Evolutionary conservation across 768 basidiomycete species (phyloP), one percentile per base, ranked within the genome.

Genomic region (Kwoniella sp.): DNA sequence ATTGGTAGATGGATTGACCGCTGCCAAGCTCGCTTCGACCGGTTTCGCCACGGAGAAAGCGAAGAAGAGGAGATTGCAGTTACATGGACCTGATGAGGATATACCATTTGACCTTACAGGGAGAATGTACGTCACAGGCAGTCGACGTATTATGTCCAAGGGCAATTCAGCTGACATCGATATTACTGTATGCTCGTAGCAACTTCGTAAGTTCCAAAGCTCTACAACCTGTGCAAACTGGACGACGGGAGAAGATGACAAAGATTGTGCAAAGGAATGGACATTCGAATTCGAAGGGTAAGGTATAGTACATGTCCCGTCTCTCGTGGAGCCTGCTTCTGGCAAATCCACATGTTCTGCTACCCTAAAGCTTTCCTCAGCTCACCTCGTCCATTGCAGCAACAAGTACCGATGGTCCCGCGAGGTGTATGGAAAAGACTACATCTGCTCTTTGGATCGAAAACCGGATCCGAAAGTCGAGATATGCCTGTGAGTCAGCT

Each of bases 391-490:
- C 31, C 28, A 28, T 29, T 15, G n/a, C 58, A 78, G 78, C 2
- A 73, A 75, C 61, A 76, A 77, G 57, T 77, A 71, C 45, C 58
- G 71, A 1, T 77, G 78, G 76, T 68, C 66, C 2, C 58, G 69
- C 45, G 74, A 73, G 61, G 57, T 68, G 0, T 71, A 72, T 48
- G 73, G 72, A 0, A 73, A 72, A 58, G 75, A 80, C 45, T 81
- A 77, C 56, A 73, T 76, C 57, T 79, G 78, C 56, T 70, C 70
- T 0, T 34, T 81, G 12, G 78, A 81, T 31, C 55, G 79, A 8
- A 76, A 76, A 54, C 79, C 79, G 0, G 79, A 81, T 59, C 79
- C 79, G 1, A 65, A 61, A 15, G 78, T 81, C 5, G 76, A 81
- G 47, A 72, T 81, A 11, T 79, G 76, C 60, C 58, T 80, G 79